Evolutionary conservation across 331 rosid genomes (phyloP), one percentile per base, ranked within the genome.

Genomic region (Saraca asoca): DNA sequence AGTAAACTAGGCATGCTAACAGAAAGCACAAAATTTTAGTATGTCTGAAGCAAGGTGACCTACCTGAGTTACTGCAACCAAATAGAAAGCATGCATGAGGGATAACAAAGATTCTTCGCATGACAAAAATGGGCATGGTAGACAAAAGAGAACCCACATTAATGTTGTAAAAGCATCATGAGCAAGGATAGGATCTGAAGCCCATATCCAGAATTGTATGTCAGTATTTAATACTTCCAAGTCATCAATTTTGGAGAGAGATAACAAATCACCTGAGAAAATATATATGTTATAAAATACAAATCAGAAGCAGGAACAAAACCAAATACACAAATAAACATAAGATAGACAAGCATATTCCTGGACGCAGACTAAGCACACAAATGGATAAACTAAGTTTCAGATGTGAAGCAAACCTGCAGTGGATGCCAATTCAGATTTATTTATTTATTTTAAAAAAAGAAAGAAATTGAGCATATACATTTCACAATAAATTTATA

Each of bases 131-230:
- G 87, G 99, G 74, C 72, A 67, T 12, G 99, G 99, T 24, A 94
- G 93, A 75, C 96, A 94, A 83, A 83, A 90, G 51, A 94, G 89
- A 74, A 83, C 78, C 99, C 96, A 94, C 96, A 94, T 94, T 85
- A 94, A 83, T 10, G 99, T 81, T 48, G 96, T 82, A 75, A 94
- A 94, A 19, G 99, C 93, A 51, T 94, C 97, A 64, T 72, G 85
- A 7, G 85, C 75, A 85, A 94, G 87, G 43, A 90, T 77, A 67
- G 99, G 99, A 74, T 88, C 93, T 66, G 95, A 83, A 68, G 93
- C 97, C 72, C 77, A 83, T 17, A 69, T 82, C 96, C 95, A 86
- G 74, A 94, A 88, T 68, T 81, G 88, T 67, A 75, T 55, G 81
- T 85, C 90, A 15, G 85, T 44, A 31, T 53, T 80, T 3, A 87